These are phyloP conservation scores for Nissolia schottii DNA, from an alignment of 306 rosid genomes.

Conservation along the genomic window DNA sequence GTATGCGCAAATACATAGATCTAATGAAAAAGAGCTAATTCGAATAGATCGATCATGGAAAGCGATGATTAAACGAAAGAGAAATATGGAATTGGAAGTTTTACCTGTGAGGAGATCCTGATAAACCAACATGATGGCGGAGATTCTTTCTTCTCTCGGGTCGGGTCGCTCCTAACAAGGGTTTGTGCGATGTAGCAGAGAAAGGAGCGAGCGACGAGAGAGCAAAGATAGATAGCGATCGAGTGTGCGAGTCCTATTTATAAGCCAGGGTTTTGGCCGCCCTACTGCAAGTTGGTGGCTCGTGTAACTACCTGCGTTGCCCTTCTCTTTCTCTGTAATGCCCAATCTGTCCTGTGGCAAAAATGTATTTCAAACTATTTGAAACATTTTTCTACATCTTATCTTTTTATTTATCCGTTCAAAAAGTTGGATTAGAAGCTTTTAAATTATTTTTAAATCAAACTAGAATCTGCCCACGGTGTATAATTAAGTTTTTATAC, in stretches of 20 bases:
- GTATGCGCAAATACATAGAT: neutral
- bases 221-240: neutral
- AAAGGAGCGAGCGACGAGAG: slow-evolving; percentile 31
- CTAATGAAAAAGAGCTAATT: too few species aligned
- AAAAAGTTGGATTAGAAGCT: too few species aligned
- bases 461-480: too few species aligned
- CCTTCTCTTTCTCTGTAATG: neutral
- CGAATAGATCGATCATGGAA: neutral
- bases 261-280: slow-evolving; percentile 55
- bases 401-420: too few species aligned
- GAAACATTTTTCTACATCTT: too few species aligned
- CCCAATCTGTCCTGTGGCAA: neutral
- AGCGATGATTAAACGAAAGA: neutral
- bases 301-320: slow-evolving; percentile 14
- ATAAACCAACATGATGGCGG: slow-evolving; percentile 62
- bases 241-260: neutral
- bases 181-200: neutral
- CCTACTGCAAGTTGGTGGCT: too few species aligned
- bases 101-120: slow-evolving; percentile 58
- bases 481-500: too few species aligned
- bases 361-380: too few species aligned
- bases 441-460: too few species aligned
- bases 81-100: neutral
- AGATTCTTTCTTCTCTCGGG: slow-evolving; percentile 25
- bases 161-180: slow-evolving; percentile 34